Percentiles rank a stretch among this genome's conserved stretches.
phyloP scores from a whole-genome alignment of 441 rosid genomes.

The Hura crepitans region DNA sequence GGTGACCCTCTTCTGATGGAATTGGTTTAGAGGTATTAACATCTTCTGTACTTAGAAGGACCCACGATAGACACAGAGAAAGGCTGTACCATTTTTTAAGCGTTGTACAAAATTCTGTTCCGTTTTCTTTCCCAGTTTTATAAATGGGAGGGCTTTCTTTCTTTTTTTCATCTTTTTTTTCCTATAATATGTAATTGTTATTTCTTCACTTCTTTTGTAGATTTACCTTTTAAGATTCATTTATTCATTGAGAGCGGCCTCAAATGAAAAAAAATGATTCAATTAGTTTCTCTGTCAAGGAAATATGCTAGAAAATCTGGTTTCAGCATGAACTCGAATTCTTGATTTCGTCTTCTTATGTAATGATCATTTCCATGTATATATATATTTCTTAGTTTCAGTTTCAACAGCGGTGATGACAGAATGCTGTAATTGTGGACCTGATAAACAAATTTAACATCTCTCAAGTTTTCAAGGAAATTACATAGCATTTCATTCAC shows the following conservation, averaged over 20 bases:
- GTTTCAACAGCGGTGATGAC: background rate
- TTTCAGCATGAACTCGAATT: background rate
- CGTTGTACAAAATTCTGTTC: slow-evolving; percentile 27
- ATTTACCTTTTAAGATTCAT: slow-evolving; percentile 49
- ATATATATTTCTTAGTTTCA: background rate
- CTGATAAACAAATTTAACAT: slow-evolving; percentile 26
- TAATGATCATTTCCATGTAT: background rate
- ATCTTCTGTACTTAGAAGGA: slow-evolving; percentile 17
- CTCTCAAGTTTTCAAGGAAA: background rate
- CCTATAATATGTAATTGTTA: slow-evolving; percentile 15
- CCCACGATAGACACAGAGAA: slow-evolving; percentile 20
- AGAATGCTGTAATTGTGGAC: no score
- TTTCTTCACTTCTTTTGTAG: slow-evolving; percentile 36
- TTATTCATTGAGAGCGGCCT: slow-evolving; percentile 31
- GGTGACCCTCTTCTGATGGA: slow-evolving; percentile 95
- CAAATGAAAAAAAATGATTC: slow-evolving; percentile 29
- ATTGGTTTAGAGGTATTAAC: slow-evolving; percentile 46
- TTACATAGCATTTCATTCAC: slow-evolving; percentile 6
- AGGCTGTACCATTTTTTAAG: slow-evolving; percentile 41
- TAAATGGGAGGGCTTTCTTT: no score
- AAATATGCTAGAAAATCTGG: background rate
- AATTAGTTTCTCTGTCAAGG: slow-evolving; percentile 15
- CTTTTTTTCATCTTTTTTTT: slow-evolving; percentile 16
- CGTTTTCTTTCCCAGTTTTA: slow-evolving; percentile 5
- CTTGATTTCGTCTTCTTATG: background rate